Evolutionary conservation across 768 basidiomycete species (phyloP), one percentile per base, ranked within the genome.

Genomic region (Hericium rajendrae): DNA sequence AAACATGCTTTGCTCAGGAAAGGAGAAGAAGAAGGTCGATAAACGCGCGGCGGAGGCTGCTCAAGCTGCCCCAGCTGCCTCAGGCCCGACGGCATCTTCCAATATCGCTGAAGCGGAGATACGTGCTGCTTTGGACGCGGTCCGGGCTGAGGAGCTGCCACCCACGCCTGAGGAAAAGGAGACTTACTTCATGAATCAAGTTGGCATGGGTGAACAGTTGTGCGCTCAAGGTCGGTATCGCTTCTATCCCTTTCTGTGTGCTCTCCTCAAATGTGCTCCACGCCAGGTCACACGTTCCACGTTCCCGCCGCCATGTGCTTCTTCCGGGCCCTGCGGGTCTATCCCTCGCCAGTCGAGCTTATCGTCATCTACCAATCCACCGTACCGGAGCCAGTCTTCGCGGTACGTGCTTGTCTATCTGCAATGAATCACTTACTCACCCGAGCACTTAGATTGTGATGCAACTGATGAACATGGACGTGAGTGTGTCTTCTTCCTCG

Each of bases 351-450:
- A 0, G 83, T 92, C 37, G 97, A 98, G 71, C 82, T 98, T 64
- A 87, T 99, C 65, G 83, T 88, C 70, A 94, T 98, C 60, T 95
- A 97, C 67, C 85, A 97, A 73, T 88, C 88, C 72, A 94, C 92
- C 38, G 83, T 95, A 32, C 88, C 91, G 2, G 79, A 81, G 26
- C 78, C 84, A 39, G 76, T 93, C 51, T 91, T 92, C 74, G 88
- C 91, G 74, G 86, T 86, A 56, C 37, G 73, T 70, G 10, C 12
- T 20, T 3, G 10, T 12, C 6, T 22, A 24, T 37, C 13, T 32
- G 15, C 24, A 15, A 22, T 48, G n/a, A 20, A n/a, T 49, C 51
- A 43, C 22, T 26, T 22, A 24, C 64, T 61, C 56, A 48, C 57
- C 28, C 43, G 13, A 39, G 38, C 8, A 24, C 48, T 1, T 60